These are phyloP conservation scores for Gynandropsis gynandra DNA, from an alignment of 345 rosid species.

Conservation along the genomic window DNA sequence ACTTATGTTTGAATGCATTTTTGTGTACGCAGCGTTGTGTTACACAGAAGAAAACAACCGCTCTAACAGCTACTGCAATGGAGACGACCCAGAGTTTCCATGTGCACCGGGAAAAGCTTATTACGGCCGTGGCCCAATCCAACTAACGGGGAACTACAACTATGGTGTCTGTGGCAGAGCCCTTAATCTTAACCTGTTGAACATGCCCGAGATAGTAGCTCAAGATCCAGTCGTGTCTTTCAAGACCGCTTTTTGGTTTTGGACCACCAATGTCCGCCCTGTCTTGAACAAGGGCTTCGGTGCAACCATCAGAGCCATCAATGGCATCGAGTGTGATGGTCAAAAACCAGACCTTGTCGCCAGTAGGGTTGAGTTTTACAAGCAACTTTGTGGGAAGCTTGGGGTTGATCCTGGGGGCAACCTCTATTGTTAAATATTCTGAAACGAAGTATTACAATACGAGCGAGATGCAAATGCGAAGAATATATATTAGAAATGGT, in stretches of 20 bases:
- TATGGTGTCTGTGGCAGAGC: background rate
- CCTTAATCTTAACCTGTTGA: background rate
- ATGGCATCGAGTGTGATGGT: conserved; percentile 6
- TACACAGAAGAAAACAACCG: background rate
- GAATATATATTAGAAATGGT: too few relatives aligned
- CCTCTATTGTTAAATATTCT: conserved; percentile 11
- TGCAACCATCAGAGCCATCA: conserved; percentile 13
- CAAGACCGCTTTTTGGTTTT: conserved; percentile 23
- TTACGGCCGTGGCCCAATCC: conserved; percentile 1
- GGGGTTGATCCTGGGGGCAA: conserved; percentile 10
- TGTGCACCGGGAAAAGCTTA: background rate
- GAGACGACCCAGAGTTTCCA: too few relatives aligned
- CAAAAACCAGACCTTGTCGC: background rate
- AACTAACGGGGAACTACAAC: background rate
- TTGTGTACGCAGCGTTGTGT: background rate
- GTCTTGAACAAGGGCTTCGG: conserved; percentile 16
- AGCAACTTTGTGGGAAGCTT: conserved; percentile 9
- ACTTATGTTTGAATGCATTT: background rate
- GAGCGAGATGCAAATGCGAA: too few relatives aligned
- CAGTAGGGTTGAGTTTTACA: conserved; percentile 6
- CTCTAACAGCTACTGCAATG: background rate
- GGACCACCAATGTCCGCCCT: conserved; percentile 20
- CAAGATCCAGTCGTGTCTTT: conserved; percentile 12
- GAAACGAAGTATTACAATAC: too few relatives aligned
- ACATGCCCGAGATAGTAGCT: conserved; percentile 15